Evolutionary conservation across 805 yeast species (phyloP), one percentile per base, ranked within the genome.

Genomic region (Clavispora santaluciae): DNA sequence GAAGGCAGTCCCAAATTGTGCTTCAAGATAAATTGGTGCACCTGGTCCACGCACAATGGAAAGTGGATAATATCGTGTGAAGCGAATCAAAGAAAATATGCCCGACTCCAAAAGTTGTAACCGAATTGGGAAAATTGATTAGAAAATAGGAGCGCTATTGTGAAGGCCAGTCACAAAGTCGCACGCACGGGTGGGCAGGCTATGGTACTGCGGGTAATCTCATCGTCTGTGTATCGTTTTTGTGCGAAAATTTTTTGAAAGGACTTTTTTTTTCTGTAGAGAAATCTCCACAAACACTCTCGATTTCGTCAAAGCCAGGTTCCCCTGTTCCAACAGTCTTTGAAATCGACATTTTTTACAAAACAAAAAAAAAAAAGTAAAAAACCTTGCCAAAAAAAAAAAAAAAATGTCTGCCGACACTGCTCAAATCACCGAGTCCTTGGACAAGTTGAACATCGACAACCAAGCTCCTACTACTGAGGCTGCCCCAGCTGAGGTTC

Each of bases 401-500:
- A 40, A 43, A 51, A 52, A 53, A 36, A 60, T 60, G 60, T 59
- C 65, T 46, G 57, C 61, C 47, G 73, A 71, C 54, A 61, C 72
- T 50, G 68, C 66, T 52, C 69, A 72, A 60, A 52, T 73, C 55
- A 63, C 66, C 55, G 71, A 69, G 57, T 64, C 72, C 42, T 61
- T 73, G 60, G 76, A 72, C 54, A 68, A 72, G 62, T 68, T 73
- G 61, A 61, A 61, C 59, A 54, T 73, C 45, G 70, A 66, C 43
- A 57, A 63, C 22, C 54, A 65, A 44, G 64, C 67, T 37, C 56
- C 63, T 36, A 53, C 56, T 36, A 44, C 54, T 35, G 49, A 59
- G 33, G 50, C 48, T 25, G 47, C 56, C 35, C 48, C 50, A 31
- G 51, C 65, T 37, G 53, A 66, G 37, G 50, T 68, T 40, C 42